Percentiles rank a stretch among this genome's conserved stretches.
Evolutionary conservation across 805 yeast species (phyloP).

Genomic region (Cyberlindnera meyerae): DNA sequence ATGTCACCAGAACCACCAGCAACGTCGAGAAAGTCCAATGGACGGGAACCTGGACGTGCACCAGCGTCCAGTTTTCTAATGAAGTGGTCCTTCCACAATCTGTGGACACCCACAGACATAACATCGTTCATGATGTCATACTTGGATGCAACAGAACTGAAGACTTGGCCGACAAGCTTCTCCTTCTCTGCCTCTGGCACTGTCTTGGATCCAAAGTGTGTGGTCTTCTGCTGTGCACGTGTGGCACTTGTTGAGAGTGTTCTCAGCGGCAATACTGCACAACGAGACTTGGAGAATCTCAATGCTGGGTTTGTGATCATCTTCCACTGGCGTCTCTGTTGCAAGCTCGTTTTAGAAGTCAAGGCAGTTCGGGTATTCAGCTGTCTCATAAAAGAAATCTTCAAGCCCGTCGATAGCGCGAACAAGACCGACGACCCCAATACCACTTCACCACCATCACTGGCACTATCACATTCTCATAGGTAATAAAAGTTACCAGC

Average conservation of each 20-base stretch:
- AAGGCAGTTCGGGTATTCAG: background rate
- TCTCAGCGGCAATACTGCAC: background rate
- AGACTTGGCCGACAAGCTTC: constrained; percentile 76
- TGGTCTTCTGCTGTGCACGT: constrained; percentile 38
- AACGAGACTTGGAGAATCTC: background rate
- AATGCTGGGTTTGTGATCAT: too few species aligned
- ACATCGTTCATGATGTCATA: constrained; percentile 98
- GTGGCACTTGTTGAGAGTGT: constrained; percentile 4
- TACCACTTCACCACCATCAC: too few species aligned
- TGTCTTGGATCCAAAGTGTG: constrained; percentile 90
- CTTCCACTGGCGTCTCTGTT: too few species aligned
- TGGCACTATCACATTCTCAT: too few species aligned
- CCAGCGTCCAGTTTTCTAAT: constrained; percentile 90
- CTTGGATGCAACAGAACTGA: constrained; percentile 89
- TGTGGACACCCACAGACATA: constrained; percentile 92
- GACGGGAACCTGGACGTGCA: constrained; percentile 79
- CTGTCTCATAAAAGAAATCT: too few species aligned
- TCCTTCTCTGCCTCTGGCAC: constrained; percentile 80
- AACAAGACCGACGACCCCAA: too few species aligned
- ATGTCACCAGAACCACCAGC: constrained; percentile 99
- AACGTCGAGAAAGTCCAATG: constrained; percentile 85
- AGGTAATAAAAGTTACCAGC: too few species aligned
- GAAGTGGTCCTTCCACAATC: constrained; percentile 92
- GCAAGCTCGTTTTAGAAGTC: background rate
- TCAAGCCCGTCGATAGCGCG: too few species aligned